These are phyloP conservation scores for Tolypocladium guangdongense DNA, from an alignment of 2,329 filamentous ascomycete genomes.

Conservation along the genomic window DNA sequence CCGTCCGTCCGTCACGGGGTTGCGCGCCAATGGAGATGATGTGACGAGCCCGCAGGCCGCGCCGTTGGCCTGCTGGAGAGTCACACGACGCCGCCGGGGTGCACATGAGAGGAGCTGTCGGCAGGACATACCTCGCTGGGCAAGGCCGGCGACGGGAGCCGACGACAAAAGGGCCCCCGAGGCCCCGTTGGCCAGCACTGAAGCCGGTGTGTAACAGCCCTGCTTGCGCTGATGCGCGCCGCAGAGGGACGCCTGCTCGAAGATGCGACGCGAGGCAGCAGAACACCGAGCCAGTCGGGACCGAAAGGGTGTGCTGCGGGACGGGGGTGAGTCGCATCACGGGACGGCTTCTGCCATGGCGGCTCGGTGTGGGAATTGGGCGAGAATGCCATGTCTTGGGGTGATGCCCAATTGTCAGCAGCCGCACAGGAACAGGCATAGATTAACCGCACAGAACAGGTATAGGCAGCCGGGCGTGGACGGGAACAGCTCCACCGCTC, in stretches of 20 bases:
- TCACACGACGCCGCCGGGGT: background rate
- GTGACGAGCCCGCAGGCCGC: background rate
- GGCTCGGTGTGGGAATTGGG: background rate
- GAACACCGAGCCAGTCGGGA: too few species aligned
- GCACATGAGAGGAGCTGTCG: background rate
- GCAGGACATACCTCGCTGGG: constrained; percentile 1
- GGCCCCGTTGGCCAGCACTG: background rate
- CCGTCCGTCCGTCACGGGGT: background rate
- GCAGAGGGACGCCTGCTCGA: background rate
- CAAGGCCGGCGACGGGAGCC: background rate
- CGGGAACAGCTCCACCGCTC: background rate
- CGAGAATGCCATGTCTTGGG: background rate
- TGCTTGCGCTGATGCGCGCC: background rate
- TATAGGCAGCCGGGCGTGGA: too few species aligned
- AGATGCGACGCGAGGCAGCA: too few species aligned
- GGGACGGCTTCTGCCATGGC: background rate
- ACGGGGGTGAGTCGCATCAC: too few species aligned
- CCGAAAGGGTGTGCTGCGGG: too few species aligned
- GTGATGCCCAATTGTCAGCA: background rate
- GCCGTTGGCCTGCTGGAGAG: background rate
- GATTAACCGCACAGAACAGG: too few species aligned
- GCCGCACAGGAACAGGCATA: background rate
- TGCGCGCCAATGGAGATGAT: background rate
- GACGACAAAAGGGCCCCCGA: background rate
- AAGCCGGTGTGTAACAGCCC: background rate